Base-by-base conservation (phyloP, 202 grass and related monocot genomes). In the Saccharum hybrid region DNA sequence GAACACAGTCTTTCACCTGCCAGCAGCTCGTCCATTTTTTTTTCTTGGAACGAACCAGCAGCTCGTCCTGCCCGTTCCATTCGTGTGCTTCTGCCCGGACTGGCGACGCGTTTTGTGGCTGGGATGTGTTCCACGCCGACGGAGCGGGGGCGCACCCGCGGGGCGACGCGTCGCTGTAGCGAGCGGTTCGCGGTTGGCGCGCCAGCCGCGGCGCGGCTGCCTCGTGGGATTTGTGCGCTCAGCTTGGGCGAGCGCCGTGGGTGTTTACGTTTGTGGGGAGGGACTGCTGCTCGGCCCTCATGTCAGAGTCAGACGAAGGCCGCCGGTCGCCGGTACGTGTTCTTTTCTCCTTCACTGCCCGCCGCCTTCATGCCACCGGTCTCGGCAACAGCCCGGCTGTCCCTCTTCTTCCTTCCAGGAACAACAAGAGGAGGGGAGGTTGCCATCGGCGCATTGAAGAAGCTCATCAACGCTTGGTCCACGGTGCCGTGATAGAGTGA, bases 151-250 rank as follows among this genome's bases (percentile, higher is more conserved):
- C 26, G 26, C 26, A 26, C 26, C 26, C 26, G 26, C 18, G 16
- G 41, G 54, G 9, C 41, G 9, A 10, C 21, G 15, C 69, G 81
- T 88, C 76, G 60, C 43, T 75, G 76, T 68, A 40, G n/a, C 42
- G 66, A 73, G 54, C 48, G 48, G 88, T 89, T 89, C 8, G 78
- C 67, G n/a, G 77, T 72, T 81, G 76, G 82, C 57, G 41, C 40
- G 67, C 38, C 8, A 14, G 78, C 4, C n/a, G n/a, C n/a, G n/a
- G n/a, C n/a, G n/a, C n/a, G n/a, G n/a, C n/a, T n/a, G n/a, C n/a
- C 78, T 69, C 66, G 67, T 70, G 67, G n/a, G 37, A 41, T 39
- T 7, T 21, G 37, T 69, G 66, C 66, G 6, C 54, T 59, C n/a
- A 8, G 22, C 10, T 19, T 46, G 39, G 12, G n/a, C 33, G 10